These are phyloP conservation scores for Aspergillus bertholletiae DNA, from an alignment of 495 filamentous ascomycete genomes.

Conservation along the genomic window DNA sequence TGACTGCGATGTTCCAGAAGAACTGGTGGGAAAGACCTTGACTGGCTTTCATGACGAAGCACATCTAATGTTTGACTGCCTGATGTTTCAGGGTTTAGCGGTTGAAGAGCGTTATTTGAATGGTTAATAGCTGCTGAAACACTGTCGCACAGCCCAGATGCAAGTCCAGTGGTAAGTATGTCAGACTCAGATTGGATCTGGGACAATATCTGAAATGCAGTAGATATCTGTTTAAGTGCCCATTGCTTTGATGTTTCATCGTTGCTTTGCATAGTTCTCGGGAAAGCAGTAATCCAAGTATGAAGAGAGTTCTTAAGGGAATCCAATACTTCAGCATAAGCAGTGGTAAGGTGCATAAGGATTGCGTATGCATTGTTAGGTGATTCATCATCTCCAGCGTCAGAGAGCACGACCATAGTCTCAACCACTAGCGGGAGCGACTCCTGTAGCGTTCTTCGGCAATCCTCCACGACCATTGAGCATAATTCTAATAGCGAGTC, in stretches of 20 bases:
- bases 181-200: constrained; percentile 64
- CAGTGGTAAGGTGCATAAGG: constrained; percentile 58
- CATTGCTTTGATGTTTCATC: constrained; percentile 74
- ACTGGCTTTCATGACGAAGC: constrained; percentile 16
- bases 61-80: constrained; percentile 23
- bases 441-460: constrained; percentile 66
- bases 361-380: constrained; percentile 35
- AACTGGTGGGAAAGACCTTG: constrained; percentile 53
- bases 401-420: constrained; percentile 71
- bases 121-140: constrained; percentile 37
- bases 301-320: constrained; percentile 69
- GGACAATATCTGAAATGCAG: constrained; percentile 65
- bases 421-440: constrained; percentile 72
- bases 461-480: constrained; percentile 69
- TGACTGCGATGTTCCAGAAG: constrained; percentile 64
- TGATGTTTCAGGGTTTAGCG: constrained; percentile 20
- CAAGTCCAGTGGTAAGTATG: constrained; percentile 65
- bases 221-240: constrained; percentile 68
- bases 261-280: constrained; percentile 77
- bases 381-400: constrained; percentile 41
- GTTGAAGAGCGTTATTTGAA: constrained; percentile 23
- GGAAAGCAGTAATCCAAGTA: constrained; percentile 75
- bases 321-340: constrained; percentile 62
- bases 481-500: constrained; percentile 66
- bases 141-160: constrained; percentile 47